phyloP scores from a whole-genome alignment of 148 eudicot species.

The Selenicereus undatus region DNA sequence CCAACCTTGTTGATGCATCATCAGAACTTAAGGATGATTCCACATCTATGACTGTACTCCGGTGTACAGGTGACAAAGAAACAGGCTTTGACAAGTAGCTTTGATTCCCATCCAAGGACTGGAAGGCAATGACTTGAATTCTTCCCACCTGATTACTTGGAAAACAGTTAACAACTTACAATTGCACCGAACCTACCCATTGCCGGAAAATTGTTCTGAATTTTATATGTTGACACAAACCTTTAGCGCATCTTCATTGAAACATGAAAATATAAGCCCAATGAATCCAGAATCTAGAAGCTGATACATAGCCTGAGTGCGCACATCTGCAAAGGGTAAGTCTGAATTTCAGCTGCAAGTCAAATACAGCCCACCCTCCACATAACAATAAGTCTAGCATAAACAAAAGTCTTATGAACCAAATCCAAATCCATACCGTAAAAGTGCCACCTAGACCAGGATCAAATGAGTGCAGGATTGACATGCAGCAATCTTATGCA shows the following conservation, averaged over 20 bases:
- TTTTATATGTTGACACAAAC: slow-evolving; percentile 37
- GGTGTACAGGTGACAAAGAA: slow-evolving; percentile 54
- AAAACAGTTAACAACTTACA: not conserved
- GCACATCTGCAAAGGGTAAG: slow-evolving; percentile 67
- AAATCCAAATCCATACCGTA: not conserved
- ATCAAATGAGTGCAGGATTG: too few species aligned
- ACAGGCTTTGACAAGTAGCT: slow-evolving; percentile 47
- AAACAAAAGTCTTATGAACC: not conserved
- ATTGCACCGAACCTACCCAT: not conserved
- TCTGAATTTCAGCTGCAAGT: slow-evolving; percentile 1
- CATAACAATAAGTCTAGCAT: too few species aligned
- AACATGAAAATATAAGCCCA: slow-evolving; percentile 98
- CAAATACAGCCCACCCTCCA: not conserved
- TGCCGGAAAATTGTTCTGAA: not conserved
- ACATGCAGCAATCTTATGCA: not conserved
- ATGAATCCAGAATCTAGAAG: slow-evolving; percentile 96
- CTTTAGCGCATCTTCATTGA: slow-evolving; percentile 91
- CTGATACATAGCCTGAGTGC: slow-evolving; percentile 99
- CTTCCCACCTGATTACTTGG: slow-evolving; percentile 64
- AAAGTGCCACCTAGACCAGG: not conserved
- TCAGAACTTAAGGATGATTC: slow-evolving; percentile 79
- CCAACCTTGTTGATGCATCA: slow-evolving; percentile 44
- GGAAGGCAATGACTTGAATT: slow-evolving; percentile 97
- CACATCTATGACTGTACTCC: slow-evolving; percentile 55
- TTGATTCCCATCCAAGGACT: slow-evolving; percentile 89